phyloP scores from a whole-genome alignment of 805 yeast species.

The Saccharomyces mikatae region DNA sequence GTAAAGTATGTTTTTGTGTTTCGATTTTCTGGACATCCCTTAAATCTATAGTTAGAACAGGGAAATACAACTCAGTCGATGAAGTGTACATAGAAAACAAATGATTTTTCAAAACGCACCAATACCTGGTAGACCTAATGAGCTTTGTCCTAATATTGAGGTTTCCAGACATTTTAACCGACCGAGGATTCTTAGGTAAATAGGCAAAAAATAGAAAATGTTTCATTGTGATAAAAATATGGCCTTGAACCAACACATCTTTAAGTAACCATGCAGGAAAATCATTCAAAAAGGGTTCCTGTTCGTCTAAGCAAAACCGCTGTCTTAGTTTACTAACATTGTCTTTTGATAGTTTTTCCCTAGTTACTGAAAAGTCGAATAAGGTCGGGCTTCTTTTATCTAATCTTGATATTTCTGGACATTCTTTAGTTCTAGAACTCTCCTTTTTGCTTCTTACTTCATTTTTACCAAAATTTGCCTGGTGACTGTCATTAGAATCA shows the following conservation, averaged over 20 bases:
- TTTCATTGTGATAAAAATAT: conserved; percentile 58
- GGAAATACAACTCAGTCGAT: conserved; percentile 80
- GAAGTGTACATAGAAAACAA: conserved; percentile 60
- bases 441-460: background rate
- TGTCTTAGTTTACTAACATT: background rate
- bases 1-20: conserved; percentile 21
- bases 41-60: conserved; percentile 66
- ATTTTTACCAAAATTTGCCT: background rate
- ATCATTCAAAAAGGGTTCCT: conserved; percentile 51
- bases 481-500: background rate
- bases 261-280: conserved; percentile 72
- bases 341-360: conserved; percentile 1
- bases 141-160: conserved; percentile 36
- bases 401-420: background rate
- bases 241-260: conserved; percentile 83
- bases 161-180: conserved; percentile 42
- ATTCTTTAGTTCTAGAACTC: background rate
- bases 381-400: conserved; percentile 13
- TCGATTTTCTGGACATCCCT: conserved; percentile 56
- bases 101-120: conserved; percentile 72
- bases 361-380: conserved; percentile 16
- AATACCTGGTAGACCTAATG: conserved; percentile 40
- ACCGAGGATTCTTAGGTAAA: conserved; percentile 46
- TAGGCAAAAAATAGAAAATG: conserved; percentile 70
- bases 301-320: conserved; percentile 39